Conservation (phyloP, 2,329 filamentous ascomycete genomes). For the Microdochium bolleyi region DNA sequence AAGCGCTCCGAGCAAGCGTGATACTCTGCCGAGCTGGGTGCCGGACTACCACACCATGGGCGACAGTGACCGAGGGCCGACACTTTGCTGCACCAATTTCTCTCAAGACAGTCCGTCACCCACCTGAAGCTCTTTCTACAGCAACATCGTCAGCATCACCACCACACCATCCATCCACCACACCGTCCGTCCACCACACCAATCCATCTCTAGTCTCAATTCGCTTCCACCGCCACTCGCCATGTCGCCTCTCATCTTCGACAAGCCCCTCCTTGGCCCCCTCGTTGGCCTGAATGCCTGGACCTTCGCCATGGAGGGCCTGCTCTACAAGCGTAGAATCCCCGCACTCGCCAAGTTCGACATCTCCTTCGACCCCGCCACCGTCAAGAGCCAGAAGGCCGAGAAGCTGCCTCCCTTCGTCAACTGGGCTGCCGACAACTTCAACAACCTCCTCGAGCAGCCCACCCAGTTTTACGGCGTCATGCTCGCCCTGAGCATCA, state of each 20-base stretch:
- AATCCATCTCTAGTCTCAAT: too few relatives aligned
- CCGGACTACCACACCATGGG: too few relatives aligned
- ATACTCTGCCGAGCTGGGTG: too few relatives aligned
- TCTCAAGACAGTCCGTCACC: too few relatives aligned
- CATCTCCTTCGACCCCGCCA: constrained; percentile 10
- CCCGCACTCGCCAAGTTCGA: constrained; percentile 7
- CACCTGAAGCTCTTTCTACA: too few relatives aligned
- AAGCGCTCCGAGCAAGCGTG: too few relatives aligned
- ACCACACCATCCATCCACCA: too few relatives aligned
- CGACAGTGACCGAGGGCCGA: too few relatives aligned
- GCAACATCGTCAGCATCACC: too few relatives aligned
- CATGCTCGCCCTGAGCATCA: constrained; percentile 22
- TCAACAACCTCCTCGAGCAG: constrained; percentile 32
- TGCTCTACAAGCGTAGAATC: constrained; percentile 3
- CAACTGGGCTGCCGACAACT: constrained; percentile 31
- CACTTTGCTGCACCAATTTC: too few relatives aligned
- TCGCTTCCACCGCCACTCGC: too few relatives aligned
- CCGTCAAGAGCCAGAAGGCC: constrained; percentile 11
- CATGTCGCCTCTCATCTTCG: neutral
- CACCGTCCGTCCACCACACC: too few relatives aligned
- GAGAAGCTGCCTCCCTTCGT: constrained; percentile 14
- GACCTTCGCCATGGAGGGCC: constrained; percentile 5
- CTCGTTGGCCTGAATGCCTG: constrained; percentile 4
- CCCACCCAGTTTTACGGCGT: constrained; percentile 35
- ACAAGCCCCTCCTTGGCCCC: constrained; percentile 2